Evolutionary conservation across 257 asterid species (phyloP).

Genomic region (Sherardia arvensis): DNA sequence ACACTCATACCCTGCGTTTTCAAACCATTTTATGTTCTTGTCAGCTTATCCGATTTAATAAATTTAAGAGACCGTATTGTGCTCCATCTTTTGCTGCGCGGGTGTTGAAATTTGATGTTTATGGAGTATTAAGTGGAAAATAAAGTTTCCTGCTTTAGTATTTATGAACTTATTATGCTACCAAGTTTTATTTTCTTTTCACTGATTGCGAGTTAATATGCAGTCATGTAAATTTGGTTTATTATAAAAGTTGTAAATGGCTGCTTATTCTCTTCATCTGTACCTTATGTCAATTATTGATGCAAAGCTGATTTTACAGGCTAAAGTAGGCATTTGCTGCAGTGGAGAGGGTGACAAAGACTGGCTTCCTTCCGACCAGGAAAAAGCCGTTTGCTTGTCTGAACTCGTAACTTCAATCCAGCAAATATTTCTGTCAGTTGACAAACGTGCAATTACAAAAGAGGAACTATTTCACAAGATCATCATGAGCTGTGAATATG

Average conservation of each 20-base stretch:
- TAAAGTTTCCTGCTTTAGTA: not conserved
- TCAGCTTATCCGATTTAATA: not conserved
- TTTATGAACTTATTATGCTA: not conserved
- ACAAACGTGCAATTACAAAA: constrained; percentile 60
- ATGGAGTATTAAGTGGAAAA: not conserved
- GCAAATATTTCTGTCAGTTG: constrained; percentile 48
- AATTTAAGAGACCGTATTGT: not conserved
- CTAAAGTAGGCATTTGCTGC: constrained; percentile 11
- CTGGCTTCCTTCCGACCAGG: constrained; percentile 21
- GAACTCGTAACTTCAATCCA: constrained; percentile 52
- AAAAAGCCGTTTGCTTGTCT: constrained; percentile 34
- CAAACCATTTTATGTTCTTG: not conserved
- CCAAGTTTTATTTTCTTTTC: not conserved
- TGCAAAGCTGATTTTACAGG: constrained; percentile 12
- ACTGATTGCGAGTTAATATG: not conserved
- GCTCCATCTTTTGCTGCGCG: not conserved
- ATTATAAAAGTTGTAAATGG: not conserved
- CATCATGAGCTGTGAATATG: constrained; percentile 49
- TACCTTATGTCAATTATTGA: constrained; percentile 7
- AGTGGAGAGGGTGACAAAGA: constrained; percentile 9
- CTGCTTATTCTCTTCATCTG: not conserved
- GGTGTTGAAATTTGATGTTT: not conserved
- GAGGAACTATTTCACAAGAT: constrained; percentile 88
- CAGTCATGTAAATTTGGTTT: not conserved
- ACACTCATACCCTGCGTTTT: constrained; percentile 2